Conservation (phyloP, 345 rosid genomes). For the Chamaenerion angustifolium region DNA sequence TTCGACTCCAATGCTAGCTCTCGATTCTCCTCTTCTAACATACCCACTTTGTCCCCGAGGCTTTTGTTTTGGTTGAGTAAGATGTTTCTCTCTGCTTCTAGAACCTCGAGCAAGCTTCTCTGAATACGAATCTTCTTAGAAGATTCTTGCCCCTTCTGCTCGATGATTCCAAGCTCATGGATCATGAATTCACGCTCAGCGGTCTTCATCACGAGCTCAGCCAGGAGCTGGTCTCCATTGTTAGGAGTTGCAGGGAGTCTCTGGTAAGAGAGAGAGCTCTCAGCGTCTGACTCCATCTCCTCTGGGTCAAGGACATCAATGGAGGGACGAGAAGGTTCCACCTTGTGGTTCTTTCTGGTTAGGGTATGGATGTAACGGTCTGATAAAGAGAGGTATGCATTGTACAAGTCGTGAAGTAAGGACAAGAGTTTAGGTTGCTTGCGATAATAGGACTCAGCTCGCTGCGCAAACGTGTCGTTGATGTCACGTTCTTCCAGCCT, state of each 20-base stretch:
- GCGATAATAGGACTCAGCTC: constrained; percentile 57
- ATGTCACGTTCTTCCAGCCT: constrained; percentile 16
- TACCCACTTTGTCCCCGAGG: constrained; percentile 22
- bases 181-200: constrained; percentile 26
- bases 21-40: constrained; percentile 34
- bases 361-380: constrained; percentile 17
- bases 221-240: not conserved
- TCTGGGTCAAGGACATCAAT: not conserved
- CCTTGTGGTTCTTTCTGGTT: constrained; percentile 1
- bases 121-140: constrained; percentile 30
- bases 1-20: constrained; percentile 30
- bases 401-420: constrained; percentile 45
- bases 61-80: constrained; percentile 32
- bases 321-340: not conserved
- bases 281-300: constrained; percentile 21
- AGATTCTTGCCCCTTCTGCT: constrained; percentile 20
- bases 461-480: constrained; percentile 42
- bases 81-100: constrained; percentile 50
- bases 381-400: constrained; percentile 30
- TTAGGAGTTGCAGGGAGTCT: constrained; percentile 2
- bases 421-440: constrained; percentile 45
- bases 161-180: constrained; percentile 24
- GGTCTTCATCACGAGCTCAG: constrained; percentile 18
- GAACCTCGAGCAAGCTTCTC: constrained; percentile 35
- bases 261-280: constrained; percentile 32